Evolutionary conservation across 2,329 filamentous ascomycete genomes (phyloP).

Genomic region (Monilinia polystroma): DNA sequence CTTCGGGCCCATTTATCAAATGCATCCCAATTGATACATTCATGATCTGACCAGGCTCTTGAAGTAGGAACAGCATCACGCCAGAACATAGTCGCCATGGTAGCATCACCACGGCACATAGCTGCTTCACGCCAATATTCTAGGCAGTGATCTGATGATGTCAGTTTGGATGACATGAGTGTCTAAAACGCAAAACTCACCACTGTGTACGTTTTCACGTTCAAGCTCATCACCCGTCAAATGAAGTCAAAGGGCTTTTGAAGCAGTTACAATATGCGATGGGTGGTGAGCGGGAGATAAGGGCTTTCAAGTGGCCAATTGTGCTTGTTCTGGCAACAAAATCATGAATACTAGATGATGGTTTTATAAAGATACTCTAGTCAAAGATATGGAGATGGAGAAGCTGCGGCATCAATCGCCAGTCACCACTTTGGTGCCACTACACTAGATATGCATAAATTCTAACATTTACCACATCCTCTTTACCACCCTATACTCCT

Average conservation of each 20-base stretch:
- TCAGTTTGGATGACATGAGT: not conserved
- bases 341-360: not conserved
- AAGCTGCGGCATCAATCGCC: too few species aligned
- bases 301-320: not conserved
- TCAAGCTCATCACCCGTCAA: not conserved
- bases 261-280: constrained; percentile 5
- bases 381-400: too few species aligned
- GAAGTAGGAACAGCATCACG: not conserved
- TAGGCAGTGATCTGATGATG: not conserved
- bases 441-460: too few species aligned
- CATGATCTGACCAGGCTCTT: not conserved
- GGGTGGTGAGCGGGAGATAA: not conserved
- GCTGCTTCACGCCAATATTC: not conserved
- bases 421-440: too few species aligned
- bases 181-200: not conserved
- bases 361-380: too few species aligned
- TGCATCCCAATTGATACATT: not conserved
- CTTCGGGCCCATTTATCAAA: not conserved
- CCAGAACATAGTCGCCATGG: not conserved
- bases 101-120: not conserved
- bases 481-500: too few species aligned
- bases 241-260: not conserved
- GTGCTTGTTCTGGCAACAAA: constrained; percentile 4
- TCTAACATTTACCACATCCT: too few species aligned
- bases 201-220: not conserved